Evolutionary conservation across 2,329 filamentous ascomycete genomes (phyloP).

Genomic region (Talaromyces pinophilus): DNA sequence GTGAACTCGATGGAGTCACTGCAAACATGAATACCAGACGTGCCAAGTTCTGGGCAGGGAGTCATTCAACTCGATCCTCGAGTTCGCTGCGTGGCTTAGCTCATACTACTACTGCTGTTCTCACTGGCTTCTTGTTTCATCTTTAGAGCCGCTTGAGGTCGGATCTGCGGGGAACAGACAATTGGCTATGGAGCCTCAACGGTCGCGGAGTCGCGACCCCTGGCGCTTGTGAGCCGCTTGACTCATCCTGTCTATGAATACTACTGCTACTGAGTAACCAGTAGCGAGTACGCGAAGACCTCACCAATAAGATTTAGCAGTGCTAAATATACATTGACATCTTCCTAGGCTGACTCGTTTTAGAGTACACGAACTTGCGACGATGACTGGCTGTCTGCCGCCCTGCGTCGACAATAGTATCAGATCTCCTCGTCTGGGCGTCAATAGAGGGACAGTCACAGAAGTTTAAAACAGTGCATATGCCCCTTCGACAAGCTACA

Average conservation of each 20-base stretch:
- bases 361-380: not conserved
- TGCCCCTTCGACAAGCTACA: not conserved
- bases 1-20: not conserved
- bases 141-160: slow-evolving; percentile 15
- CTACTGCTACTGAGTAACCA: not conserved
- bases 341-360: slow-evolving; percentile 15
- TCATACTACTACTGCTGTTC: too few species aligned
- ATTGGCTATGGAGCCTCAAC: slow-evolving; percentile 17
- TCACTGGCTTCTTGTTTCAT: not conserved
- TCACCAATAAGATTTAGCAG: not conserved
- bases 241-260: slow-evolving; percentile 12
- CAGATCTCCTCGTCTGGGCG: slow-evolving; percentile 1
- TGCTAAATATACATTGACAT: slow-evolving; percentile 10
- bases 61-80: not conserved
- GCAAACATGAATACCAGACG: not conserved
- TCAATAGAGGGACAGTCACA: slow-evolving; percentile 7
- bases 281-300: not conserved
- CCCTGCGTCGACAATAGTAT: not conserved
- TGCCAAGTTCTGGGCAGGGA: not conserved
- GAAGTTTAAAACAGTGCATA: slow-evolving; percentile 19
- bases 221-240: slow-evolving; percentile 18
- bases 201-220: not conserved
- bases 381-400: slow-evolving; percentile 19
- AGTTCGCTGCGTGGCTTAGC: not conserved
- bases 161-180: slow-evolving; percentile 11